These are phyloP conservation scores for Fragaria iinumae DNA, from an alignment of 306 rosid genomes.

Conservation along the genomic window DNA sequence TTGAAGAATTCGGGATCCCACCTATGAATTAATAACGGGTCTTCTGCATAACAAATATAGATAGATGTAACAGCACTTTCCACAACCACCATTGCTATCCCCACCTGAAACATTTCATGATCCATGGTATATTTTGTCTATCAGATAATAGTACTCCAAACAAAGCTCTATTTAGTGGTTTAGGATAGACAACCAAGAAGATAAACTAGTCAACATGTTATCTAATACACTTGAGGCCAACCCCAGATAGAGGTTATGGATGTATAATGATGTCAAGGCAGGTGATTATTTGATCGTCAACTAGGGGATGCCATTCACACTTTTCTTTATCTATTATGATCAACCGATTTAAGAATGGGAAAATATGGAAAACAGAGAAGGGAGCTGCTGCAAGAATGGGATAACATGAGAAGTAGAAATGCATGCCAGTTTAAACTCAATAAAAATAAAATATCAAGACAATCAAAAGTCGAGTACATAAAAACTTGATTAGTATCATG, in stretches of 20 bases:
- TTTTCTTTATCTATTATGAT: neutral
- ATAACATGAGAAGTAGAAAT: neutral
- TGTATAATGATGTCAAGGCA: neutral
- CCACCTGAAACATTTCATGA: conserved; percentile 58
- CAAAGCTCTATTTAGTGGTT: neutral
- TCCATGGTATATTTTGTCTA: neutral
- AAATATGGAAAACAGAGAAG: neutral
- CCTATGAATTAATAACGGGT: conserved; percentile 80
- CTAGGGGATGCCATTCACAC: neutral
- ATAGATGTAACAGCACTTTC: conserved; percentile 97
- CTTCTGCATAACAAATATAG: conserved; percentile 95
- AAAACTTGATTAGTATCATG: neutral
- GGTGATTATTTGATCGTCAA: neutral
- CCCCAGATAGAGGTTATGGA: neutral
- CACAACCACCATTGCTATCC: conserved; percentile 93
- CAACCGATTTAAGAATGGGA: neutral
- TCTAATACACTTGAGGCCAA: neutral
- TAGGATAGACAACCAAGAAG: neutral
- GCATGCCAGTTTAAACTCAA: neutral
- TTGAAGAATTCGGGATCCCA: conserved; percentile 93
- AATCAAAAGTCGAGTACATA: neutral
- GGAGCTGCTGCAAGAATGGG: neutral
- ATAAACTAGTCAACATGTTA: neutral
- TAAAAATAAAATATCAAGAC: neutral
- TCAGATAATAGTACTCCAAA: neutral